Base-by-base conservation (phyloP, 768 basidiomycete genomes). In the Leccinum ochraceum region DNA sequence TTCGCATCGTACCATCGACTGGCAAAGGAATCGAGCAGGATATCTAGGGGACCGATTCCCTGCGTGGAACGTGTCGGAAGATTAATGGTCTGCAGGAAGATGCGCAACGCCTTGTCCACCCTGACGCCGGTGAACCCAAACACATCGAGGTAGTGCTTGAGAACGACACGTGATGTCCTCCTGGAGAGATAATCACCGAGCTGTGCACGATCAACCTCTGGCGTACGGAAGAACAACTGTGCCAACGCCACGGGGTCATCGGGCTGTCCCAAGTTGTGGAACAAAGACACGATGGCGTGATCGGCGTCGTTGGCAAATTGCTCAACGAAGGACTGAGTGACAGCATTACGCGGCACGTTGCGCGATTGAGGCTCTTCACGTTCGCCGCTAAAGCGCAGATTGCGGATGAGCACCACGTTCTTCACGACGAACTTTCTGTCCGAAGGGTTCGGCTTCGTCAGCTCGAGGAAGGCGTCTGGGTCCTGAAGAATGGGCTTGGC, bases 1-100 rank as follows among this genome's bases (percentile, higher is more conserved):
- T 99, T 98, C 20, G 92, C 89, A 61, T 94, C 91, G 67, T 92
- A 92, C 92, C 95, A 98, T 30, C 91, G 84, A 65, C 84, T 82
- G 14, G 94, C 90, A 70, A 99, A 94, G 10, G 88, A 84, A 67
- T 92, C 87, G 32, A 98, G 80, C 2, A 97, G 78, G 65, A 87
- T 81, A 60, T 85, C 81, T 42, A 86, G 65, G 11, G 75, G 69
- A 22, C 24, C 63, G 34, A 55, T 48, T 57, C 69, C 75, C 37
- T 75, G 74, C 4, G 63, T 63, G 16, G 74, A 56, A 39, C 82
- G 80, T 30, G 77, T 68, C 7, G 87, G 85, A n/a, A 89, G 68
- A 66, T 90, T 81, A 39, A 98, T 73, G 7, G 94, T 88, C 67
- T 93, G 85, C 60, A 98, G 77, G 79, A 98, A 98, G 53, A 89